phyloP scores from a whole-genome alignment of 129 eudicot species.

The Artemisia argyi region DNA sequence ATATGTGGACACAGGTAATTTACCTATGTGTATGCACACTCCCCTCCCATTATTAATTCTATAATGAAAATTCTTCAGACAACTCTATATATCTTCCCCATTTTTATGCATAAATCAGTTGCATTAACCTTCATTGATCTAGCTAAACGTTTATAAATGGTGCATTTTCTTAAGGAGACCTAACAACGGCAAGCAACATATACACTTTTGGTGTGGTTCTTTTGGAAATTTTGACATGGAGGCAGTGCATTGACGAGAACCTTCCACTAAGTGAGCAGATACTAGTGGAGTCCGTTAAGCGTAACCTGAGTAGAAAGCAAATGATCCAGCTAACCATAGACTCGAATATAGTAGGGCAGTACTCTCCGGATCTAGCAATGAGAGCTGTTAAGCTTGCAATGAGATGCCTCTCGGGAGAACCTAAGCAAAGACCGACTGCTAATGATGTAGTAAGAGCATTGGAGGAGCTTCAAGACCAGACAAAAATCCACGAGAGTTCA shows the following conservation, averaged over 20 bases:
- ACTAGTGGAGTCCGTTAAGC: background rate
- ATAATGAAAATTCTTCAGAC: too few relatives aligned
- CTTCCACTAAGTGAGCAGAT: too few relatives aligned
- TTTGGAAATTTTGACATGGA: conserved; percentile 61
- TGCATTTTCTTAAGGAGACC: conserved; percentile 5
- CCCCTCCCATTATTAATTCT: background rate
- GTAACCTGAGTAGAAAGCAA: background rate
- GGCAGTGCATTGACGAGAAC: conserved; percentile 43
- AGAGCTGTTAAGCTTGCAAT: background rate
- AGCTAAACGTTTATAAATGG: background rate
- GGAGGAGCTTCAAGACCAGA: background rate
- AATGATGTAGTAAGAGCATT: background rate
- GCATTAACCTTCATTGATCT: background rate
- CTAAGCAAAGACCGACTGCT: background rate
- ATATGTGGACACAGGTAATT: conserved; percentile 17
- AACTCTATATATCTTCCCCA: too few relatives aligned
- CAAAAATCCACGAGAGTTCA: too few relatives aligned
- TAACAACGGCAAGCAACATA: conserved; percentile 19
- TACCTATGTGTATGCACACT: background rate
- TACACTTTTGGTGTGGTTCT: conserved; percentile 46
- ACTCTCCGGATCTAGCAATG: background rate
- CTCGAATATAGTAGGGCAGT: background rate
- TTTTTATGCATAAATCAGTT: background rate
- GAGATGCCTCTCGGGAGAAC: background rate
- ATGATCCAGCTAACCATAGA: background rate